Evolutionary conservation across 108 stramenopile species (phyloP).

Genomic region (Fragilaria crotonensis): DNA sequence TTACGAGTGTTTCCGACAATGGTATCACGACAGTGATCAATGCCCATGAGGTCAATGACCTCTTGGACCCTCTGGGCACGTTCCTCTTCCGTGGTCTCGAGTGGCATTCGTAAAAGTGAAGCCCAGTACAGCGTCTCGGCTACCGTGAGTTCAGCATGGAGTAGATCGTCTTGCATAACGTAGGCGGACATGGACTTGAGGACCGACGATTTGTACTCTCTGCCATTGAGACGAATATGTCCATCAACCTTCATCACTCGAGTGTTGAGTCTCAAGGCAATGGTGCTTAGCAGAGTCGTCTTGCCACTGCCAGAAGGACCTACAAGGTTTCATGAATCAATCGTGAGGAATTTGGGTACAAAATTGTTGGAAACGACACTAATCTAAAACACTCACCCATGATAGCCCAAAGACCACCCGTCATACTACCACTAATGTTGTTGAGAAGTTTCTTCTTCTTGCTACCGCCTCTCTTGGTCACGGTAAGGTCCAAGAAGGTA

Average conservation of each 20-base stretch:
- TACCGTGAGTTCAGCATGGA: constrained; percentile 38
- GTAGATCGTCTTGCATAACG: constrained; percentile 48
- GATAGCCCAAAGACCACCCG: constrained; percentile 10
- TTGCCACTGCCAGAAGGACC: constrained; percentile 41
- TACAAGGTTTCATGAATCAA: too few relatives aligned
- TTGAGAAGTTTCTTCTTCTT: constrained; percentile 10
- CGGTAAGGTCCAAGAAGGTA: constrained; percentile 6
- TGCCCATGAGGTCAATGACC: constrained; percentile 39
- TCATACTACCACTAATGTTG: constrained; percentile 5
- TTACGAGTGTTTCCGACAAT: constrained; percentile 39
- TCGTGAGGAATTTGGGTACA: too few relatives aligned
- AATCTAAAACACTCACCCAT: constrained; percentile 5
- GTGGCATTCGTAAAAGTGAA: constrained; percentile 24
- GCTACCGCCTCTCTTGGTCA: constrained; percentile 4
- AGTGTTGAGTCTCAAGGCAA: constrained; percentile 20
- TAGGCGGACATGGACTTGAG: constrained; percentile 28
- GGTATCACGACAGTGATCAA: constrained; percentile 29
- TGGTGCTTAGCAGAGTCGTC: constrained; percentile 35
- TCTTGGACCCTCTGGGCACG: constrained; percentile 30
- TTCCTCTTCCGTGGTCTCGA: constrained; percentile 19
- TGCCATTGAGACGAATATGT: constrained; percentile 27
- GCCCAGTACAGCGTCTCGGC: constrained; percentile 39
- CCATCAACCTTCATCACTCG: constrained; percentile 18
- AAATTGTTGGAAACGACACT: too few relatives aligned
- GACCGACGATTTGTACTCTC: constrained; percentile 9